These are phyloP conservation scores for Asterionellopsis glacialis DNA, from an alignment of 108 stramenopile genomes.

Conservation along the genomic window DNA sequence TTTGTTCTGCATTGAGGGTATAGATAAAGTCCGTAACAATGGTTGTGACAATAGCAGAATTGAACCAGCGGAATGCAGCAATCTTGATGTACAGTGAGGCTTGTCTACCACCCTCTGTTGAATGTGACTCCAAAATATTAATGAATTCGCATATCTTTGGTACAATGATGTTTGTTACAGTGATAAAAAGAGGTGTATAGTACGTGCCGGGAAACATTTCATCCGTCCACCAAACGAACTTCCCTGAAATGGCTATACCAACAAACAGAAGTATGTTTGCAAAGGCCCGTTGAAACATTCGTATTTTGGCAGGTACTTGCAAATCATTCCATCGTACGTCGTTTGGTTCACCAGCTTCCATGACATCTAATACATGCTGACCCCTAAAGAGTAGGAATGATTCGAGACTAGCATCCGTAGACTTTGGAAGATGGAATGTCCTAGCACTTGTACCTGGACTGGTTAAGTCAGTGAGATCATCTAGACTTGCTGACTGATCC, in stretches of 20 bases:
- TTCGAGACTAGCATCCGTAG: neutral
- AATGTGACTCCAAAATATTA: slow-evolving; percentile 15
- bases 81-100: slow-evolving; percentile 20
- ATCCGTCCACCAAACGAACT: neutral
- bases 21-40: slow-evolving; percentile 18
- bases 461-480: too few relatives aligned
- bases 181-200: neutral
- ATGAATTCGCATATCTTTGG: slow-evolving; percentile 3
- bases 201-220: neutral
- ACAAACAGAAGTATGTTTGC: slow-evolving; percentile 1
- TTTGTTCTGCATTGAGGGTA: slow-evolving; percentile 6
- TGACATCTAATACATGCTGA: slow-evolving; percentile 49
- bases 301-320: slow-evolving; percentile 30
- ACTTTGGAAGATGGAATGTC: slow-evolving; percentile 24
- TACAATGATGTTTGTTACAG: slow-evolving; percentile 1
- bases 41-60: slow-evolving; percentile 18
- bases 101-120: slow-evolving; percentile 13
- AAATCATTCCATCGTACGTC: slow-evolving; percentile 81
- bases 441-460: slow-evolving; percentile 6
- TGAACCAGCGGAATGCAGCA: slow-evolving; percentile 15
- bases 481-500: too few relatives aligned
- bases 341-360: slow-evolving; percentile 76
- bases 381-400: slow-evolving; percentile 37
- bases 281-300: neutral
- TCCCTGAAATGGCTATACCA: slow-evolving; percentile 1